Conservation (phyloP, 2,329 filamentous ascomycete genomes). For the Cercospora janseana region DNA sequence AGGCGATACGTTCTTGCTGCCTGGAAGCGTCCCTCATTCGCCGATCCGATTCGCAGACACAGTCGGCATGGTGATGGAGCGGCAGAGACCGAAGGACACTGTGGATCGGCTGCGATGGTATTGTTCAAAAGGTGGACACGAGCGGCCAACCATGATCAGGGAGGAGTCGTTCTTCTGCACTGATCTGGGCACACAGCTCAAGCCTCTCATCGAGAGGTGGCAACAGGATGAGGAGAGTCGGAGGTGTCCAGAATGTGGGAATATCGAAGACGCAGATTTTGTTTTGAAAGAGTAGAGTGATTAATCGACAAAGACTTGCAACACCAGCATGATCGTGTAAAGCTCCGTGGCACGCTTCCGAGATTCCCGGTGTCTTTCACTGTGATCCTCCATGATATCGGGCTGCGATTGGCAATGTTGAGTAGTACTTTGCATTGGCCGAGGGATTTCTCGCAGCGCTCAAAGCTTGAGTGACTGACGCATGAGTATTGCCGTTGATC, state of each 20-base stretch:
- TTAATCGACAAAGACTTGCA: not conserved
- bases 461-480: not conserved
- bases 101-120: conserved; percentile 88
- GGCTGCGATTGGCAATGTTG: too few relatives aligned
- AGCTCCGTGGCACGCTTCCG: too few relatives aligned
- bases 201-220: conserved; percentile 81
- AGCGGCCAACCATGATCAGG: conserved; percentile 59
- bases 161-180: conserved; percentile 85
- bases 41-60: conserved; percentile 90
- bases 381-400: too few relatives aligned
- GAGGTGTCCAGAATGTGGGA: conserved; percentile 72
- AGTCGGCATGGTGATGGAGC: conserved; percentile 90
- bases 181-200: conserved; percentile 90
- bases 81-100: conserved; percentile 67
- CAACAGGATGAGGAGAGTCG: conserved; percentile 66
- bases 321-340: not conserved
- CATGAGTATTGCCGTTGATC: conserved; percentile 1
- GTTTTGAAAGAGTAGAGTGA: not conserved
- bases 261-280: conserved; percentile 17
- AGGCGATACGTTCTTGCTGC: conserved; percentile 90
- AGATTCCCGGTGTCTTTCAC: too few relatives aligned
- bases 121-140: conserved; percentile 63
- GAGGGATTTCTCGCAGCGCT: too few relatives aligned
- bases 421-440: too few relatives aligned
- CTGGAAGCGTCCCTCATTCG: conserved; percentile 87